Percentiles rank a stretch among this genome's conserved stretches.
Conservation (phyloP, 495 filamentous ascomycete species). For the Penicillium turbatum region DNA sequence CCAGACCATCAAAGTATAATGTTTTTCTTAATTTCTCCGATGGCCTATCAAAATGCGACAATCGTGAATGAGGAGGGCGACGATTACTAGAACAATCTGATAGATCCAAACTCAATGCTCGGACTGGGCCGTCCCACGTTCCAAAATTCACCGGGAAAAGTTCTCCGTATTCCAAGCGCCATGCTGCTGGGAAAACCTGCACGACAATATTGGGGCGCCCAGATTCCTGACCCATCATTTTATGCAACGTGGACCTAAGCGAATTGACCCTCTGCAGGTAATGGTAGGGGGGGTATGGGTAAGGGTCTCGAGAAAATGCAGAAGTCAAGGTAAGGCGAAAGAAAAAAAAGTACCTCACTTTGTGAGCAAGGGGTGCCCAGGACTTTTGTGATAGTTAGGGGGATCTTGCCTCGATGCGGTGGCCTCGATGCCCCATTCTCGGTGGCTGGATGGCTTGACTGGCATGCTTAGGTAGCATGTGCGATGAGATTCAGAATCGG, state of each 20-base stretch:
- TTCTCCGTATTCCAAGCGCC: slow-evolving; percentile 10
- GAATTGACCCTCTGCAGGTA: not conserved
- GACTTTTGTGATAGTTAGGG: slow-evolving; percentile 3
- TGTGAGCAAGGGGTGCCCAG: not conserved
- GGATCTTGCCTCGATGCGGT: not conserved
- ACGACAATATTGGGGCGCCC: slow-evolving; percentile 11
- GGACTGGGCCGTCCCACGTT: slow-evolving; percentile 5
- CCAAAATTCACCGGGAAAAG: slow-evolving; percentile 4
- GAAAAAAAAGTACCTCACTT: not conserved
- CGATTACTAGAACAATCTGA: slow-evolving; percentile 8
- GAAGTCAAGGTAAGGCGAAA: not conserved
- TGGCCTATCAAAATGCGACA: not conserved
- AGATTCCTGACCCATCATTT: slow-evolving; percentile 12
- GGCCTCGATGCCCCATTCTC: not conserved
- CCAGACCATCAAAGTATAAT: not conserved
- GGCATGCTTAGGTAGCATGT: not conserved
- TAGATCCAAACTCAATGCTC: slow-evolving; percentile 9
- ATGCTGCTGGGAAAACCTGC: slow-evolving; percentile 14
- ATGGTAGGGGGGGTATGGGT: not conserved
- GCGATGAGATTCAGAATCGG: not conserved
- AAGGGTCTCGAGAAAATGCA: not conserved
- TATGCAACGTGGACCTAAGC: slow-evolving; percentile 10
- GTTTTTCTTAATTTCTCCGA: slow-evolving; percentile 2
- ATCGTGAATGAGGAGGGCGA: not conserved
- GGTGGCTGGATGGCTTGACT: not conserved